Evolutionary conservation across 169 alveolate species (phyloP), one percentile per base, ranked within the genome.

Genomic region (Plasmodium billcollinsi): DNA sequence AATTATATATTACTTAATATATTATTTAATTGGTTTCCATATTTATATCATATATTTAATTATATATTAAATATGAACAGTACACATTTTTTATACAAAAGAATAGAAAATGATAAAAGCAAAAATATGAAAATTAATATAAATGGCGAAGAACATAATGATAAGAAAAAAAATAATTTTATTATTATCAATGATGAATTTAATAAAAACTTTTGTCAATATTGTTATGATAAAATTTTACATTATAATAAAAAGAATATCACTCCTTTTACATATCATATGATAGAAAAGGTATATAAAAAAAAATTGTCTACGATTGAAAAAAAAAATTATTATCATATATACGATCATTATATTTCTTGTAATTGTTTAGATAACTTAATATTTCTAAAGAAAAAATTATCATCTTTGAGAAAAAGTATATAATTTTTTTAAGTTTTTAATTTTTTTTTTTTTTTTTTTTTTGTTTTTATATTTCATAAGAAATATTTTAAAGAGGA

Each of bases 61-160:
- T 86, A 86, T 61, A 63, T 86, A 62, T 54, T 86, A 50, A 86
- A 86, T 71, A 86, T 86, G 92, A 86, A 86, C 54, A 59, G 70
- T 18, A 24, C 62, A 39, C 88, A 86, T 73, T 86, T 86, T 72
- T 24, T 39, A 47, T 72, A 61, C 33, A 86, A 47, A 26, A 86
- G 52, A 62, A 58, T 24, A 43, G 78, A 86, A 47, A 20, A 56
- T 33, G 72, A 15, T 52, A 56, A 62, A 26, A 58, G 8, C 7
- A 73, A 70, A 18, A 54, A 18, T n/a, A 47, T 26, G 20, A 21
- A 71, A 1, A 66, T 11, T 7, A 18, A 5, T 45, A 33, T 21
- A 74, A 33, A 43, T 61, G 47, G 47, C 7, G 47, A 0, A 39
- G 65, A 56, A 6, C n/a, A 11, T 9, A 71, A 66, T 20, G 33